phyloP scores from a whole-genome alignment of 768 basidiomycete species.

The Candolleomyces aberdarensis region DNA sequence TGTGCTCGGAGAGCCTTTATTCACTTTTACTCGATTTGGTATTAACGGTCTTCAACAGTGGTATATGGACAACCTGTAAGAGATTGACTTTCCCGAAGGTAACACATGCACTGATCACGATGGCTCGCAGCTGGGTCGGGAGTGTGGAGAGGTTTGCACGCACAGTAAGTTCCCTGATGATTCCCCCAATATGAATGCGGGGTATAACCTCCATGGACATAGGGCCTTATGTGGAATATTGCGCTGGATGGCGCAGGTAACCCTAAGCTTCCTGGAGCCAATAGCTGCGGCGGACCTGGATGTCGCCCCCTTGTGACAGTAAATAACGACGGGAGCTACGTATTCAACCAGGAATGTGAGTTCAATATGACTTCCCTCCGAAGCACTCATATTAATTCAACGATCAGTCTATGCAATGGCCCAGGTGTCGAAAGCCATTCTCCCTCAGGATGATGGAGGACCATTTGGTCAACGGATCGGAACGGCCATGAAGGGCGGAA shows the following conservation, averaged over 20 bases:
- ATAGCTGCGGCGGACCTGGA: slow-evolving; percentile 57
- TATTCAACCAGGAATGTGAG: slow-evolving; percentile 69
- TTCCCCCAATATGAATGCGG: background rate
- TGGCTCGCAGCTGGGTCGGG: slow-evolving; percentile 25
- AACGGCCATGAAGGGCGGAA: slow-evolving; percentile 53
- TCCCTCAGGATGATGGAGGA: slow-evolving; percentile 65
- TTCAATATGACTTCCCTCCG: slow-evolving; percentile 15
- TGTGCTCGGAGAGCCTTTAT: slow-evolving; percentile 17
- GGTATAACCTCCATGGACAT: slow-evolving; percentile 15
- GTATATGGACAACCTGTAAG: slow-evolving; percentile 61
- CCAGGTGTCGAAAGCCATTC: slow-evolving; percentile 69
- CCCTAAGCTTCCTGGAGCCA: slow-evolving; percentile 63
- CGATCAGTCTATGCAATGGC: slow-evolving; percentile 64
- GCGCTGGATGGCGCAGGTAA: slow-evolving; percentile 60
- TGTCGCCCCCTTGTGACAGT: slow-evolving; percentile 69
- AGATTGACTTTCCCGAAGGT: background rate
- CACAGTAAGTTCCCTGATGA: slow-evolving; percentile 36
- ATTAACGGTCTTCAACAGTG: slow-evolving; percentile 35
- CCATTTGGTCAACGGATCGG: slow-evolving; percentile 69
- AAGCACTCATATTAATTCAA: background rate
- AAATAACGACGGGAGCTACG: slow-evolving; percentile 60
- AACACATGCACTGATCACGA: background rate
- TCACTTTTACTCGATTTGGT: background rate
- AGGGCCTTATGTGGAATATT: slow-evolving; percentile 74
- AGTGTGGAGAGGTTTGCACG: slow-evolving; percentile 24